Conservation (phyloP, 2,329 filamentous ascomycete species). For the Penicillium concentricum region DNA sequence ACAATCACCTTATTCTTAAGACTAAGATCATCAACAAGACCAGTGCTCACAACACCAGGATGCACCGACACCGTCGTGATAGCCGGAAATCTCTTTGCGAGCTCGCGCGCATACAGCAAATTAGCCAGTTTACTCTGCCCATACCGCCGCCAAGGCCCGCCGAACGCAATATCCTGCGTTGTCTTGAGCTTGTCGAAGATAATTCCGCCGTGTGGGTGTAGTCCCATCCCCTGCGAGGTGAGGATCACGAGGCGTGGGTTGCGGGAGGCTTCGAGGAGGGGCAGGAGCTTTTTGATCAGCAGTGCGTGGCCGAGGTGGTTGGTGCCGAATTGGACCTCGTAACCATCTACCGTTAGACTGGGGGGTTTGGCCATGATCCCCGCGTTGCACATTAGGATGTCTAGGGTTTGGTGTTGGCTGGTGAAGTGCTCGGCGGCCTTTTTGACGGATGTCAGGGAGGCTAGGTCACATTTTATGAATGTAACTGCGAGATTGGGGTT, state of each 20-base stretch:
- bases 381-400: constrained; percentile 50
- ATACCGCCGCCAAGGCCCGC: constrained; percentile 38
- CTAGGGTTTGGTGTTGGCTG: constrained; percentile 36
- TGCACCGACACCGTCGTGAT: constrained; percentile 41
- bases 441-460: constrained; percentile 46
- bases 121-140: constrained; percentile 52
- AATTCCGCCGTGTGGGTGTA: constrained; percentile 12
- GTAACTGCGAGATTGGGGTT: constrained; percentile 26
- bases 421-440: constrained; percentile 42
- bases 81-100: constrained; percentile 40
- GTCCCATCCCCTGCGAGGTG: constrained; percentile 1
- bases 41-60: constrained; percentile 44
- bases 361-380: constrained; percentile 46
- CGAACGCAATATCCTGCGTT: constrained; percentile 2
- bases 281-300: constrained; percentile 42
- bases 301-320: constrained; percentile 54
- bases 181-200: constrained; percentile 15
- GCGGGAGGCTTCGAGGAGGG: constrained; percentile 9
- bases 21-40: constrained; percentile 27
- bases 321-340: constrained; percentile 51
- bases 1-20: constrained; percentile 10
- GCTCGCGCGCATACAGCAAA: constrained; percentile 43
- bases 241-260: constrained; percentile 11
- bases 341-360: constrained; percentile 46
- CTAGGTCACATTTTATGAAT: constrained; percentile 48